Conservation (phyloP, 148 eudicot genomes). For the Arctostaphylos glauca region DNA sequence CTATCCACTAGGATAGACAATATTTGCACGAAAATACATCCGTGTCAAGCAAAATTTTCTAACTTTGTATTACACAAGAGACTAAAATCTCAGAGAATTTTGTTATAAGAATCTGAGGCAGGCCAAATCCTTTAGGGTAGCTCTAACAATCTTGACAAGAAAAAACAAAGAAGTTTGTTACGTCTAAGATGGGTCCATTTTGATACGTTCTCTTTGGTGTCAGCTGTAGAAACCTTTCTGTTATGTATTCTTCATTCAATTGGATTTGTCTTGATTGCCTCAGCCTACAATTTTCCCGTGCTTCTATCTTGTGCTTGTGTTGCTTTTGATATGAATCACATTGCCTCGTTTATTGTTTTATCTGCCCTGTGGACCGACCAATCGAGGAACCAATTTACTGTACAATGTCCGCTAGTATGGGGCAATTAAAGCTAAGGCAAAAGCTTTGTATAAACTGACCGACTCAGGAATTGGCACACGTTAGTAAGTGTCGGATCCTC, state of each 20-base stretch:
- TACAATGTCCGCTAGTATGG: too few relatives aligned
- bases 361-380: not conserved
- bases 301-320: slow-evolving; percentile 1
- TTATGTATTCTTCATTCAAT: not conserved
- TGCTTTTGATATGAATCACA: not conserved
- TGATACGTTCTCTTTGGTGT: not conserved
- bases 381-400: too few relatives aligned
- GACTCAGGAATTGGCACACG: too few relatives aligned
- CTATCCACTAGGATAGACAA: not conserved
- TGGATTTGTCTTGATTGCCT: not conserved
- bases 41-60: not conserved
- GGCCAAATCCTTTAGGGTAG: not conserved
- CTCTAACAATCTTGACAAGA: not conserved
- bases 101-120: not conserved
- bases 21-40: not conserved
- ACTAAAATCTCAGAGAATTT: not conserved
- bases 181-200: not conserved
- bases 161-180: not conserved
- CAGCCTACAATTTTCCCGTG: not conserved
- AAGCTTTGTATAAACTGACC: too few relatives aligned
- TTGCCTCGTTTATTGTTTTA: not conserved
- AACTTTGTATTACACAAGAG: not conserved
- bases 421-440: too few relatives aligned
- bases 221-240: not conserved
- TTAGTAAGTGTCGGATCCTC: too few relatives aligned